Percentiles rank a stretch among this genome's conserved stretches.
Conservation (phyloP, 2,329 filamentous ascomycete genomes). For the Claviceps paspali region DNA sequence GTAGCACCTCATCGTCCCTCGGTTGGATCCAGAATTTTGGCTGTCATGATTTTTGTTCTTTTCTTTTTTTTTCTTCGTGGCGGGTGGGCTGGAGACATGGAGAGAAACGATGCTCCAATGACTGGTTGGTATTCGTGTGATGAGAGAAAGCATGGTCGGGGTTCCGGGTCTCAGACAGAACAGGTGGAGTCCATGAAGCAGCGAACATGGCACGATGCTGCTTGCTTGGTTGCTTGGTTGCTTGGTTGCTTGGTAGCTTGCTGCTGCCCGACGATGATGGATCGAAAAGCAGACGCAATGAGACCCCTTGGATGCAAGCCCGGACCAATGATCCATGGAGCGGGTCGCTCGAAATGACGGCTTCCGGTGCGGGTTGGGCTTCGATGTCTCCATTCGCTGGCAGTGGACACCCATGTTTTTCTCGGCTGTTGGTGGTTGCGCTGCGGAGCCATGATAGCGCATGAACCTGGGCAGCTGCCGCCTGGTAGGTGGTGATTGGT, state of each 20-base stretch:
- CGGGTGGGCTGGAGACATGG: neutral
- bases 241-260: too few species aligned
- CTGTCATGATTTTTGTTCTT: neutral
- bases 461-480: slow-evolving; percentile 1
- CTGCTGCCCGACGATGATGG: too few species aligned
- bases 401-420: too few species aligned
- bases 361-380: slow-evolving; percentile 6
- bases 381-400: slow-evolving; percentile 5
- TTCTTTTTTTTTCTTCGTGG: neutral
- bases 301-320: slow-evolving; percentile 4
- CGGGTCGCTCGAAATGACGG: slow-evolving; percentile 1
- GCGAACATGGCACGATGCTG: neutral
- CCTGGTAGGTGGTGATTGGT: too few species aligned
- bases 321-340: slow-evolving; percentile 6
- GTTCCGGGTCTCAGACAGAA: too few species aligned
- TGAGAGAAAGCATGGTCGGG: too few species aligned
- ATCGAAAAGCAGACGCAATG: too few species aligned
- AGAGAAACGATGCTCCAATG: too few species aligned
- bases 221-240: too few species aligned
- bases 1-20: neutral
- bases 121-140: too few species aligned
- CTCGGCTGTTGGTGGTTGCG: slow-evolving; percentile 2
- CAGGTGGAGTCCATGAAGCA: too few species aligned
- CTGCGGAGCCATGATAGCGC: slow-evolving; percentile 2
- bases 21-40: neutral